Base-by-base conservation (phyloP, 352 stramenopile genomes). In the Peronosclerospora sorghi region DNA sequence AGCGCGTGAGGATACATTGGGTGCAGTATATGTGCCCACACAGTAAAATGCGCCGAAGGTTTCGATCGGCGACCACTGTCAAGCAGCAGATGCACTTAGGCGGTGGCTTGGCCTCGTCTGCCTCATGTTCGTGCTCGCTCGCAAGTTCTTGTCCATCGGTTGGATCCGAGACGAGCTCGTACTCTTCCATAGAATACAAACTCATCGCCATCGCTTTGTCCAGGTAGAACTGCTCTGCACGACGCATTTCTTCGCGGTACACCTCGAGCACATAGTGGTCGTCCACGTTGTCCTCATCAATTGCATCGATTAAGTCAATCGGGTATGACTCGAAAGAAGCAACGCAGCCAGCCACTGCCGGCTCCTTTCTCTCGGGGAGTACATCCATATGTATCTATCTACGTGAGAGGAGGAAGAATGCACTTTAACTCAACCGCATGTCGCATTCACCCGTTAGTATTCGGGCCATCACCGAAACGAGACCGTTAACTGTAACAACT, bases 21-120 rank as follows among this genome's bases (percentile, higher is more conserved):
- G 35, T 43, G 41, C 77, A 89, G 43, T 87, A 89, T 13, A 84
- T 18, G 23, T 89, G 72, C 1, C 65, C 61, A 26, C 74, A 89
- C 3, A 63, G 46, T 34, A 82, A 47, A 26, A 62, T 43, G 12
- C 67, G 65, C 2, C 49, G 56, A 41, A 38, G 23, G 5, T 6
- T 19, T 15, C 37, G 14, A 9, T 67, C 40, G 8, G 36, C 9
- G 4, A 79, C 34, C 13, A 20, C n/a, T 20, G 6, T 7, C 12
- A 65, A 35, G 13, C 66, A 84, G 39, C 65, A 68, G 9, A 42
- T 47, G 46, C 71, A 84, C 5, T 36, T 59, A 17, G 60, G 61
- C 29, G 63, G 41, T 15, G 58, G 60, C 36, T 77, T 83, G 29
- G 34, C 43, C 35, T 69, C 62, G 8, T 37, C 38, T 12, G 60